Evolutionary conservation across 768 basidiomycete genomes (phyloP).

Genomic region (Scleroderma citrinum): DNA sequence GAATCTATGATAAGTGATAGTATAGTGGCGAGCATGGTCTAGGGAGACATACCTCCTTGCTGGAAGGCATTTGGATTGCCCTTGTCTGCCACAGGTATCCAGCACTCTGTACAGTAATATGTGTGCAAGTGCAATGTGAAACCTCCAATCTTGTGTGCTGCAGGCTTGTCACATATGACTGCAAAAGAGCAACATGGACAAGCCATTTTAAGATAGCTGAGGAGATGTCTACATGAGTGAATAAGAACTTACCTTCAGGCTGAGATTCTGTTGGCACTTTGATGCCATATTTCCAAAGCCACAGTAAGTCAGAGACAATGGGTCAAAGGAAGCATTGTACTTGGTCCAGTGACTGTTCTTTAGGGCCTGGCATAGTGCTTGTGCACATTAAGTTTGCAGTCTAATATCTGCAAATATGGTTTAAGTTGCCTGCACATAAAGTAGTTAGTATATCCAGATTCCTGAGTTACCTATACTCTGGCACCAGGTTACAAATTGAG

Average conservation of each 20-base stretch:
- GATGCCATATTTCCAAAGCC: conserved; percentile 18
- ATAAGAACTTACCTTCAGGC: conserved; percentile 12
- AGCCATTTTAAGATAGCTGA: background rate
- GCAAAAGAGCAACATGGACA: conserved; percentile 26
- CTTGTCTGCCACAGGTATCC: no score
- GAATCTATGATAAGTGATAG: no score
- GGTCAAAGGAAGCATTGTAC: conserved; percentile 20
- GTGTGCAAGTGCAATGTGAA: conserved; percentile 27
- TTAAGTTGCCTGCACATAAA: no score
- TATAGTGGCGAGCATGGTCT: background rate
- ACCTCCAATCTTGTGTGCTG: conserved; percentile 29
- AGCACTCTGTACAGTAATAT: no score
- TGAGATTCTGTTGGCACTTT: conserved; percentile 1
- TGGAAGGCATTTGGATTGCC: no score
- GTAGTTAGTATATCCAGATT: no score
- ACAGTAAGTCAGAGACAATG: conserved; percentile 22
- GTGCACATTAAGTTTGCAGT: conserved; percentile 9
- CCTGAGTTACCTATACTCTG: conserved; percentile 7
- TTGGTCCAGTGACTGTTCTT: conserved; percentile 21
- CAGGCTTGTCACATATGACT: conserved; percentile 34
- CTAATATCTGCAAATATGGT: conserved; percentile 12
- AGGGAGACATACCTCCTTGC: no score
- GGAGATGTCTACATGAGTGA: background rate
- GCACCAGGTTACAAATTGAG: conserved; percentile 26
- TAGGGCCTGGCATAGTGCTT: conserved; percentile 23